Conservation (phyloP, 2,329 filamentous ascomycete species). For the Claviceps purpurea region DNA sequence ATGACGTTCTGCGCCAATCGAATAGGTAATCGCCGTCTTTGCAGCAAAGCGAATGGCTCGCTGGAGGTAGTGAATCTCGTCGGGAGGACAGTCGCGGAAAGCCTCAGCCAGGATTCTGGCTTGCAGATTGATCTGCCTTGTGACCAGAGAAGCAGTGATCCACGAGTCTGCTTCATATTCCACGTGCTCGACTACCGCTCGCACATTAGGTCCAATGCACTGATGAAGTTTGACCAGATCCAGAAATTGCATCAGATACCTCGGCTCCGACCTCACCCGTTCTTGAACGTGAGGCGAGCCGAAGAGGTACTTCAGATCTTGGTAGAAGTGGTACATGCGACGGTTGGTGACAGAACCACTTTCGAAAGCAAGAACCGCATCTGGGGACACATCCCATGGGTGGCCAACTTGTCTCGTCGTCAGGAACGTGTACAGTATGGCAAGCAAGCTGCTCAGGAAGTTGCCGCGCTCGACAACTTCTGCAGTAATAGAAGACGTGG, state of each 20-base stretch:
- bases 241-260: constrained; percentile 87
- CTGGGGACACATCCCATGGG: constrained; percentile 75
- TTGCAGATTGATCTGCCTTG: constrained; percentile 84
- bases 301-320: constrained; percentile 84
- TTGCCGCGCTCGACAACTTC: constrained; percentile 93
- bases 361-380: constrained; percentile 82
- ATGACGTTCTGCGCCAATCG: constrained; percentile 73
- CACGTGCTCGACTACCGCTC: constrained; percentile 87
- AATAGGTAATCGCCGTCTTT: constrained; percentile 77
- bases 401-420: constrained; percentile 93
- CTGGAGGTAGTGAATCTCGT: constrained; percentile 52
- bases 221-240: constrained; percentile 94
- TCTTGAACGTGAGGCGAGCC: constrained; percentile 80
- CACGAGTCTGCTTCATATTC: constrained; percentile 97
- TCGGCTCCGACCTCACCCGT: constrained; percentile 65
- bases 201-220: constrained; percentile 84
- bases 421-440: constrained; percentile 93
- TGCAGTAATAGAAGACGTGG: constrained; percentile 88
- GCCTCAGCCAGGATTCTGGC: constrained; percentile 81
- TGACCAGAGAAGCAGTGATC: constrained; percentile 92
- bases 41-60: constrained; percentile 62
- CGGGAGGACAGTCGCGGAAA: constrained; percentile 56
- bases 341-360: constrained; percentile 89
- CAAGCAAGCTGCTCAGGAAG: constrained; percentile 87
- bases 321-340: constrained; percentile 94